Evolutionary conservation across 108 stramenopile species (phyloP).

Genomic region (Nitzschia putrida): DNA sequence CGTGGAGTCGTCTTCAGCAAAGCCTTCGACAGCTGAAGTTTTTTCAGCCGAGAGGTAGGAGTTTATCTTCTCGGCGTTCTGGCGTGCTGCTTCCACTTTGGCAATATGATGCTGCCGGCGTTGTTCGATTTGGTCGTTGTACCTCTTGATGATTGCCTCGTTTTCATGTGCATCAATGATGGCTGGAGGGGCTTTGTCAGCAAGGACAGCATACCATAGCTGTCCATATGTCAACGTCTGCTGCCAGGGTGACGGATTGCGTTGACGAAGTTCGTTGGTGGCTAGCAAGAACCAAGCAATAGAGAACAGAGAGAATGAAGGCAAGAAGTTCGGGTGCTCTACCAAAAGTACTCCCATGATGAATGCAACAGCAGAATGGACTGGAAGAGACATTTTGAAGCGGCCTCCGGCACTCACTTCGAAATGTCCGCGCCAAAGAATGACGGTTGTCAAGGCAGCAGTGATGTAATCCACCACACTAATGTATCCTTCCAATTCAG

Average conservation of each 20-base stretch:
- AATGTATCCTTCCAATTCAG: constrained; percentile 32
- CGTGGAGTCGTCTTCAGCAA: constrained; percentile 4
- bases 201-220: constrained; percentile 24
- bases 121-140: constrained; percentile 12
- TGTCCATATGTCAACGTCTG: constrained; percentile 12
- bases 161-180: constrained; percentile 30
- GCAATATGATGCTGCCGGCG: constrained; percentile 14
- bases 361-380: constrained; percentile 55
- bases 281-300: constrained; percentile 42
- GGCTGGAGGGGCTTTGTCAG: constrained; percentile 11
- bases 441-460: constrained; percentile 42
- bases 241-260: constrained; percentile 35
- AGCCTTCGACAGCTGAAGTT: constrained; percentile 11
- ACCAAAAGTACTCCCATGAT: constrained; percentile 41
- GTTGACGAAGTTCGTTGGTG: constrained; percentile 25
- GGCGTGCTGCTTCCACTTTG: not conserved
- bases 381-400: constrained; percentile 34
- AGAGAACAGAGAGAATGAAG: constrained; percentile 55
- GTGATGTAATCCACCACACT: constrained; percentile 35
- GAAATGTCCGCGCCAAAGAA: constrained; percentile 51
- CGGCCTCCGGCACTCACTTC: constrained; percentile 11
- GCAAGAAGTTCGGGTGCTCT: constrained; percentile 54
- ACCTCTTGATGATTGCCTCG: constrained; percentile 24
- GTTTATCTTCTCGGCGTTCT: constrained; percentile 30
- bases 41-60: constrained; percentile 1